phyloP scores from a whole-genome alignment of 2,329 filamentous ascomycete genomes.

The Hypoxylon sp. region DNA sequence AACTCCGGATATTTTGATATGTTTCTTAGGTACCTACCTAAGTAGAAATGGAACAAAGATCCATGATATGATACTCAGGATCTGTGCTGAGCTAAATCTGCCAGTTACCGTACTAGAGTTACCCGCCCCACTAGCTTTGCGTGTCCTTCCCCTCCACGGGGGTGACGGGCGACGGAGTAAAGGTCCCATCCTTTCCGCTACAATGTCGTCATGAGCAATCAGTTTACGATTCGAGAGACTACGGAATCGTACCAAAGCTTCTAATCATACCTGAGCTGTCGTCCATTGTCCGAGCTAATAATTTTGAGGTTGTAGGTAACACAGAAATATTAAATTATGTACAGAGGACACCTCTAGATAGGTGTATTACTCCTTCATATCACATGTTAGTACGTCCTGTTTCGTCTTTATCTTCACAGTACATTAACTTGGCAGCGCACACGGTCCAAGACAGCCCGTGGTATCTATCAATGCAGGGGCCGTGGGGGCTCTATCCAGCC shows the following conservation, averaged over 20 bases:
- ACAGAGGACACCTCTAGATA: neutral
- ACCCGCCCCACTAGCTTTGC: conserved; percentile 8
- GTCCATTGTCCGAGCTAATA: neutral
- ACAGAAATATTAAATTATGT: neutral
- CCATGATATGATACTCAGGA: neutral
- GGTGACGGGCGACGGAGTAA: conserved; percentile 7
- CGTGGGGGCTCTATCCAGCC: conserved; percentile 32
- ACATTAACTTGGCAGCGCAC: neutral
- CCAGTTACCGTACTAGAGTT: neutral
- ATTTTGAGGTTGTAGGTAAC: neutral
- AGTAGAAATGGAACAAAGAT: neutral
- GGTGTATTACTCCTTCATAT: conserved; percentile 18
- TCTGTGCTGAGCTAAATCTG: neutral
- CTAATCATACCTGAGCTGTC: neutral
- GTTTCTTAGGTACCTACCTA: neutral
- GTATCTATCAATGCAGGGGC: conserved; percentile 34
- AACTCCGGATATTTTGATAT: neutral
- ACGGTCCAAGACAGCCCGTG: conserved; percentile 13
- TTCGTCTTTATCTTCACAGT: conserved; percentile 31
- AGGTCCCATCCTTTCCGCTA: conserved; percentile 30
- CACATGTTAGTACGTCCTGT: conserved; percentile 30
- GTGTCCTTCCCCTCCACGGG: conserved; percentile 14
- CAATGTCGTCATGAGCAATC: conserved; percentile 28
- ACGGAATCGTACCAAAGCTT: neutral
- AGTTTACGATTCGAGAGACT: conserved; percentile 1